Percentiles rank a stretch among this genome's conserved stretches.
Conservation (phyloP, 768 basidiomycete species). For the Agaricus sinodeliciosus region DNA sequence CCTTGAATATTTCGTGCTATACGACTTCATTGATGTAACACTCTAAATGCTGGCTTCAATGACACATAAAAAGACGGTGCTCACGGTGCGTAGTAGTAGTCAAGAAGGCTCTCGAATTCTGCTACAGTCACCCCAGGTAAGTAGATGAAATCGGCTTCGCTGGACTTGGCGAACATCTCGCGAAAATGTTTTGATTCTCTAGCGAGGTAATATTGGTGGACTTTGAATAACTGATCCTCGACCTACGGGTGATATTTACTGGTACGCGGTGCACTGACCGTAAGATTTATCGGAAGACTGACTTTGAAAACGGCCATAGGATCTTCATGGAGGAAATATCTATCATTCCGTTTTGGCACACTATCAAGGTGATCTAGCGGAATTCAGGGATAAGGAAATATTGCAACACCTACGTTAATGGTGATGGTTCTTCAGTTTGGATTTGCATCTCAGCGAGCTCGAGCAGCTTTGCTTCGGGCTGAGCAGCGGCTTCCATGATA, state of each 20-base stretch:
- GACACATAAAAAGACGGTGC: constrained; percentile 2
- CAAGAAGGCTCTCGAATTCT: constrained; percentile 33
- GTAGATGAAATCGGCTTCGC: constrained; percentile 17
- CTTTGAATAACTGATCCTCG: constrained; percentile 19
- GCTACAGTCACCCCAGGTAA: constrained; percentile 24
- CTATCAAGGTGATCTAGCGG: background rate
- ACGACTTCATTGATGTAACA: background rate
- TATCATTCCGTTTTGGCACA: background rate
- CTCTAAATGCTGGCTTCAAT: background rate
- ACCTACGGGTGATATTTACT: constrained; percentile 20
- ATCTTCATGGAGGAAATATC: constrained; percentile 17
- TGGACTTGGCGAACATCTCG: constrained; percentile 24
- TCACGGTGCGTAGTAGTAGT: constrained; percentile 33
- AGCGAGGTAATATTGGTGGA: constrained; percentile 32
- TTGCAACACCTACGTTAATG: too few relatives aligned
- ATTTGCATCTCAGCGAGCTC: too few relatives aligned
- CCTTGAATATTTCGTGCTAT: constrained; percentile 12
- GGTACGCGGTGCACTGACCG: too few relatives aligned
- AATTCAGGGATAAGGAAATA: too few relatives aligned
- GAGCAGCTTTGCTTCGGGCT: too few relatives aligned
- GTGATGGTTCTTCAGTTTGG: too few relatives aligned
- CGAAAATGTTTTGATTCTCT: constrained; percentile 32
- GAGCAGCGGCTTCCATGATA: too few relatives aligned
- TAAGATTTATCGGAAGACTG: background rate
- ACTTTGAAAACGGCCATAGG: constrained; percentile 17